Percentiles rank a stretch among this genome's conserved stretches.
Conservation (phyloP, 495 filamentous ascomycete genomes). For the Saxispiralis lemnorum region DNA sequence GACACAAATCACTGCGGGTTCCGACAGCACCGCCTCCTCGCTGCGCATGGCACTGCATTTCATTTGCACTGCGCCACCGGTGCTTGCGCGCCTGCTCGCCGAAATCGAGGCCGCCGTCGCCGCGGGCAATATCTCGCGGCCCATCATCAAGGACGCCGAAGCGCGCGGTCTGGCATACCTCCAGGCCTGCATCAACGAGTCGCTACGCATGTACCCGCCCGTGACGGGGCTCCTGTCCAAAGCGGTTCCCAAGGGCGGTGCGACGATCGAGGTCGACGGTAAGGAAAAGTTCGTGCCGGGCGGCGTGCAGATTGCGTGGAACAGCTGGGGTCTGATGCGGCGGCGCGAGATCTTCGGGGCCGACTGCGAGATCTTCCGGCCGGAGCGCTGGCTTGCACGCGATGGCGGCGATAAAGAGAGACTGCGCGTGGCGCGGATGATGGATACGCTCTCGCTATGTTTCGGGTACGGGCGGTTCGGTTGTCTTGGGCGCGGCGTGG, state of each 20-base stretch:
- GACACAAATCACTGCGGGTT: conserved; percentile 25
- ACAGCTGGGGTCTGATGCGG: conserved; percentile 17
- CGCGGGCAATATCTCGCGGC: conserved; percentile 8
- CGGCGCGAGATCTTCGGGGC: conserved; percentile 13
- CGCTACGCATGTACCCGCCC: conserved; percentile 18
- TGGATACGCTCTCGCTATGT: conserved; percentile 14
- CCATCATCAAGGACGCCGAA: conserved; percentile 19
- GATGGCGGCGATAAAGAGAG: conserved; percentile 7
- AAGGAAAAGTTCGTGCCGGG: conserved; percentile 14
- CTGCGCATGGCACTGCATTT: conserved; percentile 18
- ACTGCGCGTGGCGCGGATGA: conserved; percentile 12
- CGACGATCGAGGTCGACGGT: conserved; percentile 12
- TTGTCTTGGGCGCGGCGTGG: conserved; percentile 17
- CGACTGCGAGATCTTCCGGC: conserved; percentile 17
- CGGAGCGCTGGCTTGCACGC: conserved; percentile 15
- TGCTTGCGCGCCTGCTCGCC: conserved; percentile 12
- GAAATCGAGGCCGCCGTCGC: conserved; percentile 13
- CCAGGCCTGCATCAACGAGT: conserved; percentile 21
- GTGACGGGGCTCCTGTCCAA: conserved; percentile 18
- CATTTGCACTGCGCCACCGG: conserved; percentile 17
- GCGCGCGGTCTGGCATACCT: conserved; percentile 17
- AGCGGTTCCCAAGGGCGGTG: conserved; percentile 9
- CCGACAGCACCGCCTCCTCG: conserved; percentile 21
- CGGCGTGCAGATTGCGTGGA: conserved; percentile 16
- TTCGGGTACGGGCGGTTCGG: conserved; percentile 18